Evolutionary conservation across 2,329 filamentous ascomycete species (phyloP), one percentile per base, ranked within the genome.

Genomic region (Diaporthe ilicicola): DNA sequence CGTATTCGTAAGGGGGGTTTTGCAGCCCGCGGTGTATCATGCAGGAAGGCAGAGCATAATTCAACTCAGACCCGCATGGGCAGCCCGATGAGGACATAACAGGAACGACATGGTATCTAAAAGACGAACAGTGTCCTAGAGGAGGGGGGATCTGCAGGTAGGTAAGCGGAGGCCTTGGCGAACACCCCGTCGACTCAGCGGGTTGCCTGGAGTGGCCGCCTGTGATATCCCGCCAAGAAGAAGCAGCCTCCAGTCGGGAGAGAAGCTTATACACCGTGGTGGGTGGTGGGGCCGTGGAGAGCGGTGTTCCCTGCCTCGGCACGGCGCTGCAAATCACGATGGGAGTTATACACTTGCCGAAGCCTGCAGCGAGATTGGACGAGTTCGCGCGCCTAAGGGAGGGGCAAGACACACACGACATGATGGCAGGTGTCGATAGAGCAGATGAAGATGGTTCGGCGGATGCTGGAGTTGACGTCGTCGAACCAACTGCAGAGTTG

Each of bases 201-300:
- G 17, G 22, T 55, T 4, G 53, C 34, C 32, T 24, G 32, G 53
- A 37, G 53, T 32, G 53, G 53, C 4, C 32, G 53, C 53, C n/a
- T 55, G 32, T 55, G 53, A 55, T 22, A 55, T n/a, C 12, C 29
- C 51, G 51, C 29, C 29, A 32, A 55, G 12, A 39, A 29, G 12
- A 15, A 10, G 22, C 32, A 46, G 12, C 56, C 56, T 32, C 32
- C 39, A 15, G 8, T 62, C 56, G 39, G 56, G 56, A 32, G 56
- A 46, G 56, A 48, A 62, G 56, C 56, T 62, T 62, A n/a, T 32
- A 3, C 56, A 62, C 10, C 56, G 56, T 48, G 56, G 39, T 62
- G 56, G 42, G 17, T 12, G 42, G 17, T 12, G 51, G 56, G 6
- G 6, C 8, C 19, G n/a, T n/a, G 19, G 27, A 17, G 56, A 48